Evolutionary conservation across 164 flowering plant genomes (phyloP).

Genomic region (Stephania japonica): DNA sequence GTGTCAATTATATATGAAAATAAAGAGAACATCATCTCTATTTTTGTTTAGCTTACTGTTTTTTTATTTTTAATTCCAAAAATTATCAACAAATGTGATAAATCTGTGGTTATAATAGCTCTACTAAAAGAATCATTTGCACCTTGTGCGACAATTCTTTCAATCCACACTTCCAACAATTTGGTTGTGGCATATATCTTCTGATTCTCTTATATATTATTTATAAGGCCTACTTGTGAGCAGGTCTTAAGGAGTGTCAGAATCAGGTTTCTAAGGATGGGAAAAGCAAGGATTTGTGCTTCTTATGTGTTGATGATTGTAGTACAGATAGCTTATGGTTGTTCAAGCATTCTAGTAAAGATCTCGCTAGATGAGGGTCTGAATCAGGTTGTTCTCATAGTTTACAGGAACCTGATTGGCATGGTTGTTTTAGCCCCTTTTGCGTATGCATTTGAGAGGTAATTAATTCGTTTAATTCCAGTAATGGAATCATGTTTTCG

Average conservation of each 20-base stretch:
- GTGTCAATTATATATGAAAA: too few relatives aligned
- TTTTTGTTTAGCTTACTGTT: too few relatives aligned
- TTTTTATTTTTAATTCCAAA: too few relatives aligned
- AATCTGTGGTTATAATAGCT: too few relatives aligned
- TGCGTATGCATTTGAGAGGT: conserved; percentile 45
- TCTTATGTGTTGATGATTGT: conserved; percentile 31
- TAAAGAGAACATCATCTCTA: too few relatives aligned
- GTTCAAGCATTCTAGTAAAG: conserved; percentile 40
- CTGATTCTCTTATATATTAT: too few relatives aligned
- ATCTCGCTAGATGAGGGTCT: conserved; percentile 33
- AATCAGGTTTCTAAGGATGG: not conserved
- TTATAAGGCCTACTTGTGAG: not conserved
- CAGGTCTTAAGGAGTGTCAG: not conserved
- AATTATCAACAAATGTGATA: too few relatives aligned
- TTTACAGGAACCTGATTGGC: conserved; percentile 40
- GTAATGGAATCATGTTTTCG: too few relatives aligned
- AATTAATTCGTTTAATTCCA: not conserved
- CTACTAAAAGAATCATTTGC: too few relatives aligned
- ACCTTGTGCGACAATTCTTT: too few relatives aligned
- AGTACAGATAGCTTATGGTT: conserved; percentile 31
- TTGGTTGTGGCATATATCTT: too few relatives aligned
- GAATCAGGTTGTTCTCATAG: conserved; percentile 30
- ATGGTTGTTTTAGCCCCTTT: conserved; percentile 33
- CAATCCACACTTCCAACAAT: too few relatives aligned
- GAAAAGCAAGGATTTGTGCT: conserved; percentile 4